Percentiles rank a stretch among this genome's conserved stretches.
Evolutionary conservation across 495 filamentous ascomycete species (phyloP).

Genomic region (Alectoria sarmentosa): DNA sequence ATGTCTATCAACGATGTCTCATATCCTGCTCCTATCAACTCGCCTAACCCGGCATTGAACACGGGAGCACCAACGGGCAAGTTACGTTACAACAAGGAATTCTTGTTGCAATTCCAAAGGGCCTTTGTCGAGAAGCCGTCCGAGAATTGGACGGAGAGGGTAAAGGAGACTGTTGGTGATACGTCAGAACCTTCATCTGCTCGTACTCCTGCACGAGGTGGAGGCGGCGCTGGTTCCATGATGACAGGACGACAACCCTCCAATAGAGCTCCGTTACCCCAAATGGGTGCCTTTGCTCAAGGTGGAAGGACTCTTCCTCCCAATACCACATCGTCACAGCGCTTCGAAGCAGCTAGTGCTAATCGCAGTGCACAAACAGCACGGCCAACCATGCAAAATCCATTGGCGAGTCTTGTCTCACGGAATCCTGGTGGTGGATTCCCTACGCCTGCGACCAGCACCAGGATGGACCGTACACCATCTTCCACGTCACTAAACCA

Average conservation of each 20-base stretch:
- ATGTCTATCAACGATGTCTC: constrained; percentile 56
- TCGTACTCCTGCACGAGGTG: constrained; percentile 58
- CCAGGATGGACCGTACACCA: constrained; percentile 43
- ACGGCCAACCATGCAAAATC: constrained; percentile 39
- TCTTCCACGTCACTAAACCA: constrained; percentile 48
- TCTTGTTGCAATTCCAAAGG: constrained; percentile 93
- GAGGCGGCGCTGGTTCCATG: constrained; percentile 54
- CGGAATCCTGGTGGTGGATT: constrained; percentile 48
- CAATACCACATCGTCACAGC: constrained; percentile 59
- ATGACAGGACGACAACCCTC: constrained; percentile 43
- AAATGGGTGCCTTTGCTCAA: constrained; percentile 65
- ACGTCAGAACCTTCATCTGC: constrained; percentile 52
- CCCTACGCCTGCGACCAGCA: constrained; percentile 43
- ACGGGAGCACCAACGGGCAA: constrained; percentile 62
- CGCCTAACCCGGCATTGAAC: constrained; percentile 88
- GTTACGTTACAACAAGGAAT: constrained; percentile 92
- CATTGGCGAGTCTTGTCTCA: constrained; percentile 50
- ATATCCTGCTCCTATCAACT: constrained; percentile 75
- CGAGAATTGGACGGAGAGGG: constrained; percentile 75
- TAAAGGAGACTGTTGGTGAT: constrained; percentile 80
- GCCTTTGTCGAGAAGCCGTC: constrained; percentile 95
- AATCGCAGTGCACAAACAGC: constrained; percentile 28
- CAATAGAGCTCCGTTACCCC: constrained; percentile 34
- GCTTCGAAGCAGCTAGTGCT: constrained; percentile 39
- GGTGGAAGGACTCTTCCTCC: constrained; percentile 51